These are phyloP conservation scores for Saksenaea vasiformis DNA, from an alignment of 371 early-diverging fungal species.

Conservation along the genomic window DNA sequence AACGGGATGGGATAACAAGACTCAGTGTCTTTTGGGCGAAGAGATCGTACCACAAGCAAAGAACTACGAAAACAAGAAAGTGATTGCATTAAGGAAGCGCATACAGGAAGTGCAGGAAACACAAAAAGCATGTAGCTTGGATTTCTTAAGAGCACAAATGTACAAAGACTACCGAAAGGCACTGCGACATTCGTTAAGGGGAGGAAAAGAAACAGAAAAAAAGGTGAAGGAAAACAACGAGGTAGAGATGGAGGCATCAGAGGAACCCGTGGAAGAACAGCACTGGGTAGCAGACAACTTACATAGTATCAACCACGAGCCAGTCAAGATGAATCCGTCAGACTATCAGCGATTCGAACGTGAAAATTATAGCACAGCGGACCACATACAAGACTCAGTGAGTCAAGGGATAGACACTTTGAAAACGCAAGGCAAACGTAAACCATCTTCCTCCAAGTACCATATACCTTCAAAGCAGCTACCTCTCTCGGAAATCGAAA, in stretches of 20 bases:
- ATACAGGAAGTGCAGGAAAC: constrained; percentile 9
- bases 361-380: neutral
- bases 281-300: neutral
- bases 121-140: constrained; percentile 14
- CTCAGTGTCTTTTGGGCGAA: constrained; percentile 24
- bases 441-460: too few species aligned
- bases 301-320: neutral
- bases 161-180: constrained; percentile 23
- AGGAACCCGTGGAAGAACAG: neutral
- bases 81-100: neutral
- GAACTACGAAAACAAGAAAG: neutral
- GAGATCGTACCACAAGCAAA: constrained; percentile 12
- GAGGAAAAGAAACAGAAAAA: constrained; percentile 28
- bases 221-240: constrained; percentile 12
- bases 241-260: neutral
- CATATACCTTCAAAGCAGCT: too few species aligned
- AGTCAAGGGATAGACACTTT: too few species aligned
- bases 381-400: neutral
- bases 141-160: constrained; percentile 45
- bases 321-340: neutral
- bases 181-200: constrained; percentile 10
- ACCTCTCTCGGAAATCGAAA: too few species aligned
- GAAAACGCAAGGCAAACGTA: too few species aligned
- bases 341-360: neutral
- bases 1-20: neutral